Conservation (phyloP, 257 asterid species). For the Schizonepeta tenuifolia region DNA sequence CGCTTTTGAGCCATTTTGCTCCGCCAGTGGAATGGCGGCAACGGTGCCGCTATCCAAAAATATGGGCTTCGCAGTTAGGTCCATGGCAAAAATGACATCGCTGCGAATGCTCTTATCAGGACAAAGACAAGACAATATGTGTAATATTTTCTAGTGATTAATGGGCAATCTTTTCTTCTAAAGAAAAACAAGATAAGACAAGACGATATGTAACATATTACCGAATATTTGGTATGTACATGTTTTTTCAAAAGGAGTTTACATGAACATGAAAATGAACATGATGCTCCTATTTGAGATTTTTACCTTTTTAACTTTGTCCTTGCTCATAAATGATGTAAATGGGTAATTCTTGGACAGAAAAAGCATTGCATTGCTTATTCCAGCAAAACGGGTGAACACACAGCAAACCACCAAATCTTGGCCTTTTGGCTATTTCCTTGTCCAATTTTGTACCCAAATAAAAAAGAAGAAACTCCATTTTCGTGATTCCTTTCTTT, state of each 20-base stretch:
- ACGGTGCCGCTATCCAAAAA: no score
- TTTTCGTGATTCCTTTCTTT: constrained; percentile 42
- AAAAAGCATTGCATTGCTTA: constrained; percentile 41
- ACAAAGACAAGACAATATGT: no score
- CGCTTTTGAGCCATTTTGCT: no score
- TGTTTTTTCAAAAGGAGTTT: background rate
- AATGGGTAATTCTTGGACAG: constrained; percentile 25
- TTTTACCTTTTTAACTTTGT: constrained; percentile 33
- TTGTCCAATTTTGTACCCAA: constrained; percentile 8
- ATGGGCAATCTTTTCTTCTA: no score
- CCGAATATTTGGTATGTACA: background rate
- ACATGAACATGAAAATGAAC: background rate
- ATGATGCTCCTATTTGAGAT: constrained; percentile 1
- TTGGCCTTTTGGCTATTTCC: constrained; percentile 41
- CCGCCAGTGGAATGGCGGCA: no score
- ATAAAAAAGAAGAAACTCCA: background rate
- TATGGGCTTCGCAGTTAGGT: no score
- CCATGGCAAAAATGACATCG: no score
- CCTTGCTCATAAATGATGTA: constrained; percentile 38
- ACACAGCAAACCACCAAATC: constrained; percentile 45
- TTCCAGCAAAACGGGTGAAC: constrained; percentile 59
- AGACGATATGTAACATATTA: background rate
- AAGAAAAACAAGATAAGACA: background rate
- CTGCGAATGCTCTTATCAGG: no score
- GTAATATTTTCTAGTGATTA: no score